Base-by-base conservation (phyloP, 2,329 filamentous ascomycete genomes). In the Colletotrichum tofieldiae region DNA sequence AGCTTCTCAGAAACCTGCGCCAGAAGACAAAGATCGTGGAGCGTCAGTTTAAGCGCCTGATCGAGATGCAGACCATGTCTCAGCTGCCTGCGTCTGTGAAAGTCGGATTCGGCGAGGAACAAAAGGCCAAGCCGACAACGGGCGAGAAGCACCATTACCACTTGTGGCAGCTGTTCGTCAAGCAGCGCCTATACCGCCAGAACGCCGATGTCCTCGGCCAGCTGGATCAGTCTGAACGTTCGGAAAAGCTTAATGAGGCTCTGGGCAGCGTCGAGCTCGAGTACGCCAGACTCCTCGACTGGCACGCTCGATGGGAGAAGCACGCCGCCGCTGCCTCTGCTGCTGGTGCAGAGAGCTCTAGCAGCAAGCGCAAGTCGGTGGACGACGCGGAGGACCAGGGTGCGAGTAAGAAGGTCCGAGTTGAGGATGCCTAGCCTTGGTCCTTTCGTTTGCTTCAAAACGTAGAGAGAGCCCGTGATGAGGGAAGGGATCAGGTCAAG, bases 51-150 rank as follows among this genome's bases (percentile, higher is more conserved):
- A 86, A 87, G 73, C 88, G 94, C 7, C 86, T 95, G 9, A 84
- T 94, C 0, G 94, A 96, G 80, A 93, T 96, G 87, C 90, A 95
- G 60, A 85, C 92, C 35, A 90, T 92, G 84, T 90, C 89, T 2
- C 83, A 86, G 73, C 84, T 93, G 12, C 87, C 90, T 0, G 80
- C 80, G 8, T 84, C 86, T 0, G 86, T 92, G 61, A 89, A 90
- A 20, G 89, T 90, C 74, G 79, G 84, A 69, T 80, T 88, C 80
- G 71, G 81, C 66, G 72, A 84, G 8, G 84, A 81, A 8, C 86
- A 78, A 80, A 85, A 78, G 79, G 81, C 75, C 54, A 77, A 76
- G 54, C 77, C 87, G 0, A 87, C 87, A 3, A 87, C 88, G 68
- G 85, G 85, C 55, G 88, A 93, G 75, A 87, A 90, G 75, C 86